Percentiles rank a stretch among this genome's conserved stretches.
These are phyloP conservation scores for Syzygium aqueum DNA, from an alignment of 345 rosid genomes.

Conservation along the genomic window DNA sequence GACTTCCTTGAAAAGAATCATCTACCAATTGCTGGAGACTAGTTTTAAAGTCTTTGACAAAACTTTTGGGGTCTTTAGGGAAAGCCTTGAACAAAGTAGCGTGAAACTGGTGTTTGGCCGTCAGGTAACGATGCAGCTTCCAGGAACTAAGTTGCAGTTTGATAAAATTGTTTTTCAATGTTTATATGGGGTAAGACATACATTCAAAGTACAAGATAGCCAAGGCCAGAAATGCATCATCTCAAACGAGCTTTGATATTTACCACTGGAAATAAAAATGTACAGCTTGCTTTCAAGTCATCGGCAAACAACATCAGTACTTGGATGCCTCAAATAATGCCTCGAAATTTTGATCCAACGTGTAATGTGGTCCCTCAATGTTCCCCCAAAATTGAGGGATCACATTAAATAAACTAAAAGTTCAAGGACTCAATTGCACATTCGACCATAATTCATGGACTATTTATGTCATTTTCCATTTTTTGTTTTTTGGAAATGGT, in stretches of 20 bases:
- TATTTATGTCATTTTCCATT: no score
- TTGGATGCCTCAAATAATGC: neutral
- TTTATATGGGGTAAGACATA: neutral
- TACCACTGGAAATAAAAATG: neutral
- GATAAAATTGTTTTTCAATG: neutral
- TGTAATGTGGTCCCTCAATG: no score
- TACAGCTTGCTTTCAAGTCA: neutral
- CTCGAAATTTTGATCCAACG: accelerated
- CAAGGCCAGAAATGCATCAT: neutral
- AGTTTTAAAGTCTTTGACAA: no score
- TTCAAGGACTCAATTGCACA: no score
- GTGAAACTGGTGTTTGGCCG: no score
- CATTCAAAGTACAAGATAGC: neutral
- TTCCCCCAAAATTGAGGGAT: no score
- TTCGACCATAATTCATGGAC: no score
- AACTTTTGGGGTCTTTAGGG: neutral
- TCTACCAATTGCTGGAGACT: no score
- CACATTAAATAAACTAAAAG: no score
- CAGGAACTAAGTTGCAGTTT: neutral
- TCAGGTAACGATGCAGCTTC: no score
- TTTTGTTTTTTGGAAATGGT: no score
- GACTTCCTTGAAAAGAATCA: neutral
- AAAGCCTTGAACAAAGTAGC: neutral
- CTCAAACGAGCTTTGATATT: neutral
- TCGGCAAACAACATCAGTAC: neutral